Evolutionary conservation across 2,329 filamentous ascomycete genomes (phyloP).

Genomic region (Scortechinia acanthostroma): DNA sequence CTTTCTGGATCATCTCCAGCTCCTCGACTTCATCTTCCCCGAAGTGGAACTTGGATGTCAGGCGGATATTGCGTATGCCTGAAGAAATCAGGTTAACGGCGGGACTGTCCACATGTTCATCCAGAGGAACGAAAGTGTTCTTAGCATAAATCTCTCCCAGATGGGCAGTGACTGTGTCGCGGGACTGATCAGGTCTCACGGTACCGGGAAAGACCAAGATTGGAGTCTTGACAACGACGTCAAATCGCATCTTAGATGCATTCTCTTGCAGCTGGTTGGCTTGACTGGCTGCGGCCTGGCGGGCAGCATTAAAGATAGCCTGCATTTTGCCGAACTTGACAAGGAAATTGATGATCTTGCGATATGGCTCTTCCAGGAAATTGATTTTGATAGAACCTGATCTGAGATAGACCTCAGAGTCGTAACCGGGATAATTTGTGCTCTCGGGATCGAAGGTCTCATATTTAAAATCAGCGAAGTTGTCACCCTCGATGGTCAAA

Average conservation of each 20-base stretch:
- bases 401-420: conserved; percentile 81
- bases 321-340: conserved; percentile 99
- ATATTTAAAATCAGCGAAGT: conserved; percentile 93
- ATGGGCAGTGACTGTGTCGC: conserved; percentile 85
- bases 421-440: conserved; percentile 80
- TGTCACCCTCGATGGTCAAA: conserved; percentile 89
- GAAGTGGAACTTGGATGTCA: conserved; percentile 87
- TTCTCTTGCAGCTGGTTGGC: conserved; percentile 89
- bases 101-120: conserved; percentile 42
- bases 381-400: conserved; percentile 95
- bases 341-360: conserved; percentile 94
- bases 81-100: conserved; percentile 84
- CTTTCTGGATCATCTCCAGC: conserved; percentile 91
- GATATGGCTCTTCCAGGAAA: conserved; percentile 92
- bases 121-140: conserved; percentile 78
- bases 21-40: conserved; percentile 64
- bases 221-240: conserved; percentile 86
- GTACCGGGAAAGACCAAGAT: conserved; percentile 90
- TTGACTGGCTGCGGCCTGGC: conserved; percentile 87
- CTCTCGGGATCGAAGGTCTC: conserved; percentile 81
- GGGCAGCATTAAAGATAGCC: conserved; percentile 92
- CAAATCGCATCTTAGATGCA: conserved; percentile 84
- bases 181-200: conserved; percentile 58
- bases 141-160: conserved; percentile 95
- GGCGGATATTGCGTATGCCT: conserved; percentile 82